A percentile compares a stretch with the other conserved stretches of the same genome.
Evolutionary conservation across 2,329 filamentous ascomycete genomes (phyloP).

Genomic region (Aureobasidium namibiae): DNA sequence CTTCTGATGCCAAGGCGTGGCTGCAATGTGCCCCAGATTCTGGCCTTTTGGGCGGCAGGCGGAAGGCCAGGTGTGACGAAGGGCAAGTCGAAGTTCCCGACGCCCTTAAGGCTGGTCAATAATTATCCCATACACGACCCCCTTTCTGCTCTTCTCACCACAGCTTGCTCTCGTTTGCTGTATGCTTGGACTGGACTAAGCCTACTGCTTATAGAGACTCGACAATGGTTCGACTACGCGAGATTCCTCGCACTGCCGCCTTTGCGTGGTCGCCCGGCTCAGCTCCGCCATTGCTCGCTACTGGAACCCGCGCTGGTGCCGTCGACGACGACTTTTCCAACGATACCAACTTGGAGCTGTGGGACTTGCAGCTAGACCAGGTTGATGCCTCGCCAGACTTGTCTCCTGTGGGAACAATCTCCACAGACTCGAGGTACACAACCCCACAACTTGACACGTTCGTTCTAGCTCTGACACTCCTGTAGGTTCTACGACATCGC

Average conservation of each 20-base stretch:
- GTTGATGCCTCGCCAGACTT: constrained; percentile 70
- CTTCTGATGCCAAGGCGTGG: constrained; percentile 9
- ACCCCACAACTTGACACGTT: constrained; percentile 1
- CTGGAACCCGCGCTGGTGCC: constrained; percentile 87
- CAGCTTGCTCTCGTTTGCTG: neutral
- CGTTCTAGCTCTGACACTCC: neutral
- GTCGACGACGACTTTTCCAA: constrained; percentile 97
- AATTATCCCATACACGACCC: constrained; percentile 7
- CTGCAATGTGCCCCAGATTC: constrained; percentile 2
- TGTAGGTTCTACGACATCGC: constrained; percentile 90
- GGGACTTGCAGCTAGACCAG: constrained; percentile 82
- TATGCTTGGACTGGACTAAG: constrained; percentile 1
- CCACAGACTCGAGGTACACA: constrained; percentile 76
- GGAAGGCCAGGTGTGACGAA: constrained; percentile 10
- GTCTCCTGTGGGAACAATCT: constrained; percentile 73
- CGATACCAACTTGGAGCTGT: constrained; percentile 91
- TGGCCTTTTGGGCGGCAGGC: neutral
- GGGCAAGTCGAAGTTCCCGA: constrained; percentile 1
- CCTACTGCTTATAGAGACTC: constrained; percentile 1
- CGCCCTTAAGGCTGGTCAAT: constrained; percentile 2
- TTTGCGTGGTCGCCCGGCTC: constrained; percentile 92
- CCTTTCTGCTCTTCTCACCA: neutral
- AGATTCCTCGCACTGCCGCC: constrained; percentile 91
- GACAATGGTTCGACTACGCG: constrained; percentile 86
- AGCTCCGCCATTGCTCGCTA: constrained; percentile 73